Percentiles rank a stretch among this genome's conserved stretches.
Evolutionary conservation across 1,139 yeast species (phyloP).

Genomic region (Eremothecium cymbalariae): DNA sequence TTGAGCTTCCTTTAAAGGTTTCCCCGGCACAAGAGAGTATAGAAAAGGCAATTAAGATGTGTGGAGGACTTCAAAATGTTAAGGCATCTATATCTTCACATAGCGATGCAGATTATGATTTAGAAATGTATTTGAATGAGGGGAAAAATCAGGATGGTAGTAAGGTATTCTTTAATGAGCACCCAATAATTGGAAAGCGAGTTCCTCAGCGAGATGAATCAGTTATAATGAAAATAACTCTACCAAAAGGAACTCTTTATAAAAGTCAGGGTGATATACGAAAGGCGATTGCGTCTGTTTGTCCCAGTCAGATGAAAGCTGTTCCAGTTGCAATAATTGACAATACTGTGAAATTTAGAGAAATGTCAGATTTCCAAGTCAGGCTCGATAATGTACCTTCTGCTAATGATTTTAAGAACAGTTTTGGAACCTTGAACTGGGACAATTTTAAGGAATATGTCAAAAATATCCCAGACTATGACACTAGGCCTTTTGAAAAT

Average conservation of each 20-base stretch:
- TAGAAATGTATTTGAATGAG: slow-evolving; percentile 43
- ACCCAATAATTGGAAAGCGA: slow-evolving; percentile 56
- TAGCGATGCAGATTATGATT: slow-evolving; percentile 51
- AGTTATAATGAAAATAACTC: slow-evolving; percentile 55
- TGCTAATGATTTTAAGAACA: slow-evolving; percentile 35
- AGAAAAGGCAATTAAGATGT: slow-evolving; percentile 57
- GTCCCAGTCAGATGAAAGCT: slow-evolving; percentile 34
- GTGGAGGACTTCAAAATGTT: slow-evolving; percentile 58
- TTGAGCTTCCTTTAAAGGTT: slow-evolving; percentile 77
- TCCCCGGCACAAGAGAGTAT: slow-evolving; percentile 37
- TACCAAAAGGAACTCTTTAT: slow-evolving; percentile 54
- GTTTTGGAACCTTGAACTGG: slow-evolving; percentile 30
- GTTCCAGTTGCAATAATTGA: slow-evolving; percentile 63
- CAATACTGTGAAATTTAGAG: slow-evolving; percentile 69
- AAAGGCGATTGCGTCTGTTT: slow-evolving; percentile 38
- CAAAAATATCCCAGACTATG: slow-evolving; percentile 37
- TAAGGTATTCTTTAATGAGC: slow-evolving; percentile 44
- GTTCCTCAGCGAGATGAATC: slow-evolving; percentile 46
- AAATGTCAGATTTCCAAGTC: slow-evolving; percentile 82
- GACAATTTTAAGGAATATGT: slow-evolving; percentile 34
- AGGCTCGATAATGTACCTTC: slow-evolving; percentile 51
- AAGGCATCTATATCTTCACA: slow-evolving; percentile 34
- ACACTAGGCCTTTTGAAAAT: slow-evolving; percentile 29
- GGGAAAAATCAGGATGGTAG: slow-evolving; percentile 15
- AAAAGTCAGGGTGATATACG: slow-evolving; percentile 44